Evolutionary conservation across 2,329 filamentous ascomycete species (phyloP).

Genomic region (Alternaria burnsii): DNA sequence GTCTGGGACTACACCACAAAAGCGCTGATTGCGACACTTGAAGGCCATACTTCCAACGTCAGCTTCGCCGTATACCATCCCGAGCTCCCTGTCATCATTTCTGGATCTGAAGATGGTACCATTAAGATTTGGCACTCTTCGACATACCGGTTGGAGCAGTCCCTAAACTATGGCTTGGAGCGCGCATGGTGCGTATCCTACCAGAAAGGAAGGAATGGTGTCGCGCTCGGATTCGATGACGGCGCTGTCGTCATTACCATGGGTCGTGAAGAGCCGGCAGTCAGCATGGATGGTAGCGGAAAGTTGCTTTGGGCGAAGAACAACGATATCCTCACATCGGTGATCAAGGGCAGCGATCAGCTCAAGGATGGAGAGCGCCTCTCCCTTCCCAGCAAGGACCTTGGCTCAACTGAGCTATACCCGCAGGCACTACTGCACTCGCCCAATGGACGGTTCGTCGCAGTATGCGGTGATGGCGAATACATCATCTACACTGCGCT

Average conservation of each 20-base stretch:
- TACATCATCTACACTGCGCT: conserved; percentile 99
- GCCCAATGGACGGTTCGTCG: conserved; percentile 91
- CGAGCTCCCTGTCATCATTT: conserved; percentile 95
- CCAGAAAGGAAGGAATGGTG: conserved; percentile 90
- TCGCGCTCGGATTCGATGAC: conserved; percentile 97
- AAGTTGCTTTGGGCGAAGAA: conserved; percentile 97
- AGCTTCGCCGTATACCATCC: conserved; percentile 98
- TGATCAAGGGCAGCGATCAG: conserved; percentile 91
- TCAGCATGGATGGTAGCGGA: conserved; percentile 95
- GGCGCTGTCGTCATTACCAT: conserved; percentile 98
- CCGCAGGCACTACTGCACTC: conserved; percentile 94
- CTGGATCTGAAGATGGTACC: conserved; percentile 95
- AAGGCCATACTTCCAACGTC: conserved; percentile 97
- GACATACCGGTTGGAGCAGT: conserved; percentile 95
- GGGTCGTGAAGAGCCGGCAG: conserved; percentile 94
- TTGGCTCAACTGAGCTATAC: conserved; percentile 96
- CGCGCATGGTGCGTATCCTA: conserved; percentile 97
- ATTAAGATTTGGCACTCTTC: conserved; percentile 99
- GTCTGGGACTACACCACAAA: conserved; percentile 99
- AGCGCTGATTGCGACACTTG: conserved; percentile 92
- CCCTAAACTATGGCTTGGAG: conserved; percentile 93
- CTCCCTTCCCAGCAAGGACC: conserved; percentile 87
- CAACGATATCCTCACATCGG: conserved; percentile 91
- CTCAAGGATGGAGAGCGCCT: conserved; percentile 91
- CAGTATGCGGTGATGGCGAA: conserved; percentile 93